These are phyloP conservation scores for Ascochyta pisi DNA, from an alignment of 2,329 filamentous ascomycete species.

Conservation along the genomic window DNA sequence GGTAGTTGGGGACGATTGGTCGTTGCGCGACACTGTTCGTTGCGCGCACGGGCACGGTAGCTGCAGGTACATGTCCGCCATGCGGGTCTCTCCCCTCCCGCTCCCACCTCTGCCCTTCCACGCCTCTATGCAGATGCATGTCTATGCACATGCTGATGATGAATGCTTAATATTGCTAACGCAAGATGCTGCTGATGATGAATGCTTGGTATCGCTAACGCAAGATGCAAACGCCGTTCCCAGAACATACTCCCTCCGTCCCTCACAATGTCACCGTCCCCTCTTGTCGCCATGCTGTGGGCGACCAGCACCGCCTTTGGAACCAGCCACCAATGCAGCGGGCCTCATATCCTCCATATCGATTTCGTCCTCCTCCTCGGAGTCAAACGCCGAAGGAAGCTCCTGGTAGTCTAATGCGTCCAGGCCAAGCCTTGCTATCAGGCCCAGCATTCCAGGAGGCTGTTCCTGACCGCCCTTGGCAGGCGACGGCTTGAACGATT, in stretches of 20 bases:
- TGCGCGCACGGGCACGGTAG: no score
- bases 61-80: constrained; percentile 2
- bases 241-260: neutral
- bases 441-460: constrained; percentile 8
- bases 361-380: constrained; percentile 27
- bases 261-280: neutral
- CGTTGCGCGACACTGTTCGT: no score
- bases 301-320: neutral
- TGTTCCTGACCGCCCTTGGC: constrained; percentile 8
- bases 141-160: constrained; percentile 3
- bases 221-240: neutral
- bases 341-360: constrained; percentile 12
- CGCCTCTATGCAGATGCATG: constrained; percentile 6
- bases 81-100: neutral
- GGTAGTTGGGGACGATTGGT: no score
- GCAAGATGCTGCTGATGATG: neutral
- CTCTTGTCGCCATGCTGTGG: neutral
- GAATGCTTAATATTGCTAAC: constrained; percentile 3
- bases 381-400: constrained; percentile 33
- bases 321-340: neutral
- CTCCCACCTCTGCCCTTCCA: neutral
- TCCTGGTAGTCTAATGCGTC: constrained; percentile 22
- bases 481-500: constrained; percentile 16
- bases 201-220: constrained; percentile 2
- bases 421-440: constrained; percentile 14